phyloP scores from a whole-genome alignment of 768 basidiomycete genomes.

The Phanerochaete carnosa region DNA sequence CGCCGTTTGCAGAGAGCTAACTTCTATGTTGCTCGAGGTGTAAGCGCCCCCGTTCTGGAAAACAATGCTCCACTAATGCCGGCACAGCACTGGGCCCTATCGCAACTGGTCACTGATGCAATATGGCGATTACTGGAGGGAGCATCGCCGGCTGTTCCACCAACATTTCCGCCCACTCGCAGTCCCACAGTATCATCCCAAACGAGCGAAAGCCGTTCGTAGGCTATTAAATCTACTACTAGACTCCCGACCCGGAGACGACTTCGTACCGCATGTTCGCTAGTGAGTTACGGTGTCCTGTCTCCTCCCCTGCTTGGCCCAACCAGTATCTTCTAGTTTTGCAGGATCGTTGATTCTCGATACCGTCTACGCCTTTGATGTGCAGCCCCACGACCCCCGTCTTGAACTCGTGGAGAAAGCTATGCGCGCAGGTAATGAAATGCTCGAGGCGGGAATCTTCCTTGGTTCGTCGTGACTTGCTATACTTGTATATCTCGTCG shows the following conservation, averaged over 20 bases:
- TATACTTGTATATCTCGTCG: not conserved
- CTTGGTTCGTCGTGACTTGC: not conserved
- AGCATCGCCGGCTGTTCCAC: slow-evolving; percentile 6
- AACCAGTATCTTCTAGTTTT: not conserved
- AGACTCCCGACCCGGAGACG: not conserved
- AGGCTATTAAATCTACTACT: not conserved
- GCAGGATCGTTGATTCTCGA: not conserved
- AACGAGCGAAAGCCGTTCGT: not conserved
- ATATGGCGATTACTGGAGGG: slow-evolving; percentile 10
- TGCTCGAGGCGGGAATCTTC: not conserved
- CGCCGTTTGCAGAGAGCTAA: not conserved
- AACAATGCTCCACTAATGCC: not conserved
- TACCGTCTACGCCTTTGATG: not conserved
- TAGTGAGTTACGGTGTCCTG: not conserved
- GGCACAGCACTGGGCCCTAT: not conserved
- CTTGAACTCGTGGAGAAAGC: not conserved
- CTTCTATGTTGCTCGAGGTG: slow-evolving; percentile 2
- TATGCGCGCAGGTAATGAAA: not conserved
- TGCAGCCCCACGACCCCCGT: not conserved
- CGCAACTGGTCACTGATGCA: not conserved
- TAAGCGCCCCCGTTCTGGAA: not conserved
- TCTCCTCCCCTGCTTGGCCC: not conserved
- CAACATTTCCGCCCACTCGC: not conserved
- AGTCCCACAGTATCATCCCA: not conserved
- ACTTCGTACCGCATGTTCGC: not conserved